Base-by-base conservation (phyloP, 2,329 filamentous ascomycete species). In the Didymella lethalis region DNA sequence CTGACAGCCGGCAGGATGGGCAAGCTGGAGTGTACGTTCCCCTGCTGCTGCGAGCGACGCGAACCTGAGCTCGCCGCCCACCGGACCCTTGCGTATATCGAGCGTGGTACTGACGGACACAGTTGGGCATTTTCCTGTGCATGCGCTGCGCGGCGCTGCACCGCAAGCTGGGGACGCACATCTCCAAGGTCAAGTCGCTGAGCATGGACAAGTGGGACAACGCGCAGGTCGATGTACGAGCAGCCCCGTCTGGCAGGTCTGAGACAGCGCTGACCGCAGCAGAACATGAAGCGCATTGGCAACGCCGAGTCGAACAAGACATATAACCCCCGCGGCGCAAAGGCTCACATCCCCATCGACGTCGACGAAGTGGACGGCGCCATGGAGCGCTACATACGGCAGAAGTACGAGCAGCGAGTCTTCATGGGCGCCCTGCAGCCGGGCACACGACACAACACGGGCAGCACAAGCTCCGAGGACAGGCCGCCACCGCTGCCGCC, bases 181-280 rank as follows among this genome's bases (percentile, higher is more conserved):
- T 99, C 64, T 97, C 93, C 66, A 99, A 99, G 78, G 93, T 99
- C 82, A 99, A 99, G 80, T 98, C 93, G 36, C 80, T 99, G 80
- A 98, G 91, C 78, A 98, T 99, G 93, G 95, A 99, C 79, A 95
- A 90, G 67, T 99, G 95, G 95, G 88, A 91, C 48, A 89, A 90
- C 72, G 95, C 98, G 61, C 95, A 99, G 80, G 93, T 99, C 64
- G 95, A 99, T 80, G 93, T 97, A 82, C 79, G 86, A 41, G 47
- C 20, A 28, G 60, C 41, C 14, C 12, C 25, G 14, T 4, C 11
- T 48, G 12, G 41, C 16, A 31, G 18, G 20, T 10, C 29, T 16
- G 28, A 38, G 36, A 46, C 31, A 48, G 49, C 32, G 18, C 46
- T 67, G 59, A 70, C 73, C 28, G 32, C 45, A 36, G 36, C 70